Evolutionary conservation across 345 rosid species (phyloP).

Genomic region (Sonneratia caseolaris): DNA sequence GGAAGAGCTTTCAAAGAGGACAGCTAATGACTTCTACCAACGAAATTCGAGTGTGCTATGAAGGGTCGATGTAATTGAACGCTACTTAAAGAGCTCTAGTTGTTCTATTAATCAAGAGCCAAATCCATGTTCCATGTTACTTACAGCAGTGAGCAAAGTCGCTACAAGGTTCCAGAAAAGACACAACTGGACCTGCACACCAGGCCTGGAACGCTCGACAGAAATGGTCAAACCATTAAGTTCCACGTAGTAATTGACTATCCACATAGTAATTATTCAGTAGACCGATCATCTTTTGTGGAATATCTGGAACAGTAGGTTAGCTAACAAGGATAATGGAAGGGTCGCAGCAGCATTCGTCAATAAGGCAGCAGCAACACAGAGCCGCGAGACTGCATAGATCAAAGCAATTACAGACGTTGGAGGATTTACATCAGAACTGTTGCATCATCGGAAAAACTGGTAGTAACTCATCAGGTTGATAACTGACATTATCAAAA

Average conservation of each 20-base stretch:
- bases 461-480: not conserved
- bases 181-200: not conserved
- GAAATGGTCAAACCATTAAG: not conserved
- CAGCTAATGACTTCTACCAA: not conserved
- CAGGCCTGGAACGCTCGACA: not conserved
- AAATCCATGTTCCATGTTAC: not conserved
- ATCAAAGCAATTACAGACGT: not conserved
- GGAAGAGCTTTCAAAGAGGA: not conserved
- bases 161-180: not conserved
- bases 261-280: not conserved
- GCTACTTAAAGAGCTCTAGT: not conserved
- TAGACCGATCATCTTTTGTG: not conserved
- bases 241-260: not conserved
- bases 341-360: conserved; percentile 29
- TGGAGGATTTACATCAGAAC: not conserved
- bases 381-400: conserved; percentile 22
- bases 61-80: not conserved
- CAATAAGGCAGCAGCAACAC: conserved; percentile 26
- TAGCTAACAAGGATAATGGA: conserved; percentile 8
- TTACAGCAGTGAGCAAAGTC: not conserved
- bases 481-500: not conserved
- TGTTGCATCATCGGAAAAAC: not conserved
- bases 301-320: not conserved
- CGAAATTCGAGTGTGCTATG: not conserved
- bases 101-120: not conserved